Percentiles rank a stretch among this genome's conserved stretches.
phyloP scores from a whole-genome alignment of 2,329 filamentous ascomycete species.

The Torrubiella hemipterigena region DNA sequence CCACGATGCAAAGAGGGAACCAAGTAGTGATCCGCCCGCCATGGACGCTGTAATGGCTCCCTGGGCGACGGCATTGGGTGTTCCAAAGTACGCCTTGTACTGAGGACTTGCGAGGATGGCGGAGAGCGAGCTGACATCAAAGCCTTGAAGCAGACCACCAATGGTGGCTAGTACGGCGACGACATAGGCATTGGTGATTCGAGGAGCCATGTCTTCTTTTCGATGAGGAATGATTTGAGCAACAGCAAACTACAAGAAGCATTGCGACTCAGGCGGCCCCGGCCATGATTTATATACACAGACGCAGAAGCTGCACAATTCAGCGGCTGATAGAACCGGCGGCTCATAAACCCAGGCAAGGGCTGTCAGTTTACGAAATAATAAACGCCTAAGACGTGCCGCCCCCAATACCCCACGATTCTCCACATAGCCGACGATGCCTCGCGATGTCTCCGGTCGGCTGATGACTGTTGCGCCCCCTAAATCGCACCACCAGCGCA shows the following conservation, averaged over 20 bases:
- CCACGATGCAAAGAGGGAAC: slow-evolving; percentile 27
- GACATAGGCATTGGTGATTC: slow-evolving; percentile 12
- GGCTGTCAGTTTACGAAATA: too few relatives aligned
- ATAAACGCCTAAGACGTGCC: too few relatives aligned
- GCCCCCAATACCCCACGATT: too few relatives aligned
- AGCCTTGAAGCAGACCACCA: slow-evolving; percentile 28
- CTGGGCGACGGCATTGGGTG: slow-evolving; percentile 26
- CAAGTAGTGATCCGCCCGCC: slow-evolving; percentile 29
- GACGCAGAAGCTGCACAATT: too few relatives aligned
- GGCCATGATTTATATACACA: slow-evolving; percentile 1
- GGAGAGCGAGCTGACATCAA: slow-evolving; percentile 41
- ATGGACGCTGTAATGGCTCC: slow-evolving; percentile 32
- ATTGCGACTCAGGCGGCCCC: too few relatives aligned
- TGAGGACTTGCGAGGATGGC: slow-evolving; percentile 35
- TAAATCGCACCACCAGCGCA: too few relatives aligned
- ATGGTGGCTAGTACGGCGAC: slow-evolving; percentile 15
- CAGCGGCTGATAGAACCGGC: too few relatives aligned
- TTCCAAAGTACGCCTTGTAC: slow-evolving; percentile 36
- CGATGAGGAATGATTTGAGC: not conserved
- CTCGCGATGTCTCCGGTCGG: too few relatives aligned
- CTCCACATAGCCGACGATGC: too few relatives aligned
- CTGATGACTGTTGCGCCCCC: too few relatives aligned
- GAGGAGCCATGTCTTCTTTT: slow-evolving; percentile 2
- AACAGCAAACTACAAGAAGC: not conserved
- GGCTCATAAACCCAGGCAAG: too few relatives aligned